Evolutionary conservation across 179 eudicot species (phyloP), one percentile per base, ranked within the genome.

Genomic region (Actinidia chinensis): DNA sequence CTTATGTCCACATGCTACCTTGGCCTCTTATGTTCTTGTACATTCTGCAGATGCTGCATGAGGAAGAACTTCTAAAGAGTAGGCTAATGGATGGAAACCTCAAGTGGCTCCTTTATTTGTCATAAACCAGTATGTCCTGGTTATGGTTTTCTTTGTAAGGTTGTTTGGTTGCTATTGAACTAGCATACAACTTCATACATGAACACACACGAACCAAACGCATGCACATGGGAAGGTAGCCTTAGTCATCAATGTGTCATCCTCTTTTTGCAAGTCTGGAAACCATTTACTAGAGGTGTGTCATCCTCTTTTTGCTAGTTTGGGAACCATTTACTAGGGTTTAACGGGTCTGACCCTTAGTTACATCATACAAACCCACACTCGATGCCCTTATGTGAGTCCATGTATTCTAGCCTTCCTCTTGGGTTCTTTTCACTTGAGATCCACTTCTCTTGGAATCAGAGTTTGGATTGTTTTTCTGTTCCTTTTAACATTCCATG

Each of bases 31-130:
- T 78, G 65, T 60, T 78, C 33, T 4, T 54, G 44, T 79, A 25
- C 17, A 51, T 59, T 76, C 59, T 86, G 85, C 85, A 94, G 98
- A 68, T 90, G 79, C 90, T 92, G 85, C 92, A 85, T 36, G 88
- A 86, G 79, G 84, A 81, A 83, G 89, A 88, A 75, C 81, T 82
- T 69, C 78, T 94, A 17, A 88, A 83, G 81, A 80, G 68, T 72
- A 73, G 64, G 67, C 78, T 93, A 81, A 63, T 60, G 76, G 83
- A 76, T 75, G 91, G 93, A 80, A 79, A 87, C 76, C 86, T 94
- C 67, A 87, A 68, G 80, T 92, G 98, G 97, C 89, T 94, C 52
- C 82, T 86, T 80, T 93, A 93, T 85, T 85, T 93, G 74, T 94
- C 98, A 68, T 86, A 97, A 20, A 94, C 97, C 65, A 87, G 98